Evolutionary conservation across 176 grass and related monocot species (phyloP).

Genomic region (Neostapfia colusana): DNA sequence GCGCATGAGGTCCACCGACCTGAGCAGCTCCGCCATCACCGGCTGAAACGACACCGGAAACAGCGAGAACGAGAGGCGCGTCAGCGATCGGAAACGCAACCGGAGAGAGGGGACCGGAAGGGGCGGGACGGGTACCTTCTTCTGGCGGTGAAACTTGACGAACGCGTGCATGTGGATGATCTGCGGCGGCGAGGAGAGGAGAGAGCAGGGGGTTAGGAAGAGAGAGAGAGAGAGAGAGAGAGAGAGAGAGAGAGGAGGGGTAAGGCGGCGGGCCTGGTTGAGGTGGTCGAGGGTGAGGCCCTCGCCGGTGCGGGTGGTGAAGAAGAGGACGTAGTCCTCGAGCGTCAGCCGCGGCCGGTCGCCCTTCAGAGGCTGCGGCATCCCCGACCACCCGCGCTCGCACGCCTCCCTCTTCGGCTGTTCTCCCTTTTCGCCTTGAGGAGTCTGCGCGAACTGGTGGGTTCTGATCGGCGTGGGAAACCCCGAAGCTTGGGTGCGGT

Average conservation of each 20-base stretch:
- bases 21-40: conserved; percentile 50
- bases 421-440: neutral
- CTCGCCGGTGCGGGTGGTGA: conserved; percentile 41
- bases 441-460: neutral
- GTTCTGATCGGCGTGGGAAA: neutral
- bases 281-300: conserved; percentile 45
- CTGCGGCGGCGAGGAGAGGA: conserved; percentile 29
- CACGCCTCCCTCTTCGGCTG: neutral
- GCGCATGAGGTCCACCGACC: conserved; percentile 50
- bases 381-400: neutral
- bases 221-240: neutral
- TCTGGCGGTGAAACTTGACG: conserved; percentile 26
- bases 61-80: neutral
- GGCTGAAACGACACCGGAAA: conserved; percentile 5
- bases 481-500: neutral
- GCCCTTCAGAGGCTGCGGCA: conserved; percentile 9
- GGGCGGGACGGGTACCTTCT: conserved; percentile 31
- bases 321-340: conserved; percentile 72
- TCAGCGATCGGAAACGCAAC: neutral
- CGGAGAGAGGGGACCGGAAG: neutral
- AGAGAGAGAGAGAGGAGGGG: neutral
- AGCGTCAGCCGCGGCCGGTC: conserved; percentile 50
- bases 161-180: conserved; percentile 75
- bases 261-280: conserved; percentile 41
- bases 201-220: neutral